These are phyloP conservation scores for Suillus ampliporus DNA, from an alignment of 768 basidiomycete species.

Conservation along the genomic window DNA sequence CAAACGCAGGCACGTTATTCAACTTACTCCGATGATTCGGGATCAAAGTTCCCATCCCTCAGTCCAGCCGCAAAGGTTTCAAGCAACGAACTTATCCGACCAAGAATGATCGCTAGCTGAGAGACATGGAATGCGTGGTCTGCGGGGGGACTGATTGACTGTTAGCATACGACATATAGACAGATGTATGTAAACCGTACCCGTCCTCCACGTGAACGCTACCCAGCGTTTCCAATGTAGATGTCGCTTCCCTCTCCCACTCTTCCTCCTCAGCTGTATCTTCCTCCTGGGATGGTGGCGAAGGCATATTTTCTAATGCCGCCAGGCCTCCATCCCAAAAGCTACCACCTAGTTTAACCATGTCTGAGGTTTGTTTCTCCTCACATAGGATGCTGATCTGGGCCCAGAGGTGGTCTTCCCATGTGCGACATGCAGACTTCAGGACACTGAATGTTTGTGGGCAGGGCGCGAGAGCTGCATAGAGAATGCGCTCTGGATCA, in stretches of 20 bases:
- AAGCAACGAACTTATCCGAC: constrained; percentile 69
- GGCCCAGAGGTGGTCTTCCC: constrained; percentile 98
- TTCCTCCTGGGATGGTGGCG: constrained; percentile 26
- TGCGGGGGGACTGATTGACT: constrained; percentile 53
- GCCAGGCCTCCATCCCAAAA: constrained; percentile 80
- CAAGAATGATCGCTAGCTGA: constrained; percentile 78
- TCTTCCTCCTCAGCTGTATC: constrained; percentile 53
- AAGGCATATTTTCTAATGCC: constrained; percentile 47
- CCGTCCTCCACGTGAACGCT: constrained; percentile 68
- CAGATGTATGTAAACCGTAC: constrained; percentile 40
- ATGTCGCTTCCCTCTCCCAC: constrained; percentile 70
- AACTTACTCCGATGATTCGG: constrained; percentile 61
- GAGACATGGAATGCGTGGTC: constrained; percentile 83
- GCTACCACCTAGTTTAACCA: constrained; percentile 66
- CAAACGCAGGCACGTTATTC: not conserved
- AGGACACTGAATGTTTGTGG: constrained; percentile 68
- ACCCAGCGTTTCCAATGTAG: constrained; percentile 61
- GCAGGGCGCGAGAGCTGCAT: constrained; percentile 83
- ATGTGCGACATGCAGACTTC: constrained; percentile 79
- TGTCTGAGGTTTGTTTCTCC: constrained; percentile 73
- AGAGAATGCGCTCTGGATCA: constrained; percentile 80
- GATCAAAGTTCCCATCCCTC: constrained; percentile 53
- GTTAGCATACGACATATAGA: constrained; percentile 12
- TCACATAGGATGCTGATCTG: constrained; percentile 83
- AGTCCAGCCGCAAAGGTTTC: constrained; percentile 69